Base-by-base conservation (phyloP, 2,329 filamentous ascomycete genomes). In the Pyrenochaeta sp. region DNA sequence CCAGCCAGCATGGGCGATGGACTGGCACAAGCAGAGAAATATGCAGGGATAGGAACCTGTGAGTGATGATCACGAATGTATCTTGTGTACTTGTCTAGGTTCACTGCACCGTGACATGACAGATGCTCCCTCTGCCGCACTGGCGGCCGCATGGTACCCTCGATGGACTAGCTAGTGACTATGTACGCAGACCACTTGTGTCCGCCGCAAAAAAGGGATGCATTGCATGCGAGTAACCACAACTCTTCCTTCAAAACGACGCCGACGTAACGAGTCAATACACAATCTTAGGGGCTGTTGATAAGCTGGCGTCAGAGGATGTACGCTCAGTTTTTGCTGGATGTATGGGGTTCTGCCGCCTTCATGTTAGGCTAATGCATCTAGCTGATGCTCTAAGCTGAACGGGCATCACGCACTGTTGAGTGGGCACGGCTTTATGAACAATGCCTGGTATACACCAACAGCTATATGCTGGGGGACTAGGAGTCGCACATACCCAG, bases 121-220 rank as follows among this genome's bases (percentile, higher is more conserved):
- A 12, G 24, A 45, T 45, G 19, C 27, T 46, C 27, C 28, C 19
- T 30, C 24, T 36, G 45, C 30, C 45, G 46, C 50, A 28, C 39
- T 39, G 27, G 39, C 19, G 44, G 30, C 30, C 47, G 50, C 22
- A 15, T 32, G 24, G 22, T 25, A 15, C 34, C 27, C 28, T 37
- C 15, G 45, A 43, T 45, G 45, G n/a, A 50, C 46, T 45, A 25
- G 15, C 15, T 25, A 40, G 34, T 56, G 47, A 7, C 24, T 24
- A 19, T 15, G 3, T 25, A 15, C 32, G 12, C 30, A 37, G 13
- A 37, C 28, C 24, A 51, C 32, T 32, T 42, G 47, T 39, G 42
- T 50, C 34, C 53, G 47, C 34, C 30, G 30, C 46, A 9, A 22
- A 40, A 49, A 36, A 32, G 47, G 30, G 37, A 45, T 15, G 25